Evolutionary conservation across 2,329 filamentous ascomycete genomes (phyloP).

Genomic region (Xylariales sp.): DNA sequence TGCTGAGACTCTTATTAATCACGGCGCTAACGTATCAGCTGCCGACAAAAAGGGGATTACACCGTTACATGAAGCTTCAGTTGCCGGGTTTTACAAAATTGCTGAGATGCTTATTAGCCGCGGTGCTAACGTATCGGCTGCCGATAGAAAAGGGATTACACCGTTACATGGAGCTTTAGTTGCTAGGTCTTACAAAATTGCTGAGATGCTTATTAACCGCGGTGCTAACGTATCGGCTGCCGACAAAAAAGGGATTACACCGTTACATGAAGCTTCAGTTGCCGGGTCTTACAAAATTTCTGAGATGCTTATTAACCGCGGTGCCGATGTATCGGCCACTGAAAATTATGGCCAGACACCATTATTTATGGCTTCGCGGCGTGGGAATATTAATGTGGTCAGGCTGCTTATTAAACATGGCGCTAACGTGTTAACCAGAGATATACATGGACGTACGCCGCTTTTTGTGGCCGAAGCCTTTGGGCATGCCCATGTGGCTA

Average conservation of each 20-base stretch:
- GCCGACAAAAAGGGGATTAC: neutral
- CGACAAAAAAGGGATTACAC: neutral
- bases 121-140: neutral
- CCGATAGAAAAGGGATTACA: no score
- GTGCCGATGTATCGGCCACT: neutral
- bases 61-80: neutral
- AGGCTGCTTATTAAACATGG: no score
- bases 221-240: constrained; percentile 1
- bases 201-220: neutral
- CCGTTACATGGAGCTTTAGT: no score
- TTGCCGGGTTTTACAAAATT: neutral
- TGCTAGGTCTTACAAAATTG: no score
- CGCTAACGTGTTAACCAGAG: no score
- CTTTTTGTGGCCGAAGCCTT: no score
- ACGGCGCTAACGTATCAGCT: neutral
- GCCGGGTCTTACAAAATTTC: neutral
- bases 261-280: neutral
- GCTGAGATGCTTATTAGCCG: neutral
- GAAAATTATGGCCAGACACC: no score
- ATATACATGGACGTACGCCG: no score
- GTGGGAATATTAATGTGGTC: no score
- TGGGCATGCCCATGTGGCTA: no score
- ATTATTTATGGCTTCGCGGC: no score
- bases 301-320: constrained; percentile 2
- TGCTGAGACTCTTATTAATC: constrained; percentile 1